phyloP scores from a whole-genome alignment of 2,329 filamentous ascomycete genomes.

The Microdochium paspali region DNA sequence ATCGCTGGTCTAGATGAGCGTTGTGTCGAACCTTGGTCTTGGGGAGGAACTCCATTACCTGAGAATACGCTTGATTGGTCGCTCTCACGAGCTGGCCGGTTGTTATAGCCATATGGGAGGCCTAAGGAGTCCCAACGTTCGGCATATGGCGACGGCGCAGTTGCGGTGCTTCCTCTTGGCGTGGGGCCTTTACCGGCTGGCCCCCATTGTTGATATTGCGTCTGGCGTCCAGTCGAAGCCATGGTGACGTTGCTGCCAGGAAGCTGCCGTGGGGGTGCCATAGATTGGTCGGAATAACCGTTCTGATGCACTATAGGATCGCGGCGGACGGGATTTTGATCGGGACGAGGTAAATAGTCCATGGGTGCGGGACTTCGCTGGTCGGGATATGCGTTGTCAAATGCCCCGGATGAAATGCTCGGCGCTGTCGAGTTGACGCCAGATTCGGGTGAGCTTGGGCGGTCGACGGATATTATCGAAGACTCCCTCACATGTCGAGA shows the following conservation, averaged over 20 bases:
- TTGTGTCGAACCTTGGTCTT: slow-evolving; percentile 24
- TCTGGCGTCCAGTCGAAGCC: slow-evolving; percentile 60
- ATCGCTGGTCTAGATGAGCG: slow-evolving; percentile 42
- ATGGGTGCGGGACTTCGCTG: slow-evolving; percentile 61
- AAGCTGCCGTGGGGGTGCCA: slow-evolving; percentile 47
- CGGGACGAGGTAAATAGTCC: slow-evolving; percentile 62
- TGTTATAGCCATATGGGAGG: slow-evolving; percentile 12
- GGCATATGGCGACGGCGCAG: slow-evolving; percentile 25
- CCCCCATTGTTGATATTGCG: slow-evolving; percentile 74
- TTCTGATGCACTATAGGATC: slow-evolving; percentile 73
- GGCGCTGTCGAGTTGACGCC: slow-evolving; percentile 69
- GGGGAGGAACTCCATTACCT: slow-evolving; percentile 38
- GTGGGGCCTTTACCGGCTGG: slow-evolving; percentile 15
- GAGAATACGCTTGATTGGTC: slow-evolving; percentile 48
- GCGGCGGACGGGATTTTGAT: slow-evolving; percentile 53
- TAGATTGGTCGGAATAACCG: slow-evolving; percentile 68
- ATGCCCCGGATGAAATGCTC: slow-evolving; percentile 80
- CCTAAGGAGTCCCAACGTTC: slow-evolving; percentile 51
- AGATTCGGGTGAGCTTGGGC: slow-evolving; percentile 52
- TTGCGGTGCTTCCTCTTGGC: slow-evolving; percentile 43
- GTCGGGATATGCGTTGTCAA: slow-evolving; percentile 60
- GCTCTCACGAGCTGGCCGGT: slow-evolving; percentile 20
- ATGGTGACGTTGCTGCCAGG: slow-evolving; percentile 53
- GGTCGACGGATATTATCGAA: slow-evolving; percentile 63
- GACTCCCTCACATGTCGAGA: slow-evolving; percentile 69